Percentiles rank a stretch among this genome's conserved stretches.
Evolutionary conservation across 1,284 basidiomycete species (phyloP).

Genomic region (Sanghuangporus weigelae): DNA sequence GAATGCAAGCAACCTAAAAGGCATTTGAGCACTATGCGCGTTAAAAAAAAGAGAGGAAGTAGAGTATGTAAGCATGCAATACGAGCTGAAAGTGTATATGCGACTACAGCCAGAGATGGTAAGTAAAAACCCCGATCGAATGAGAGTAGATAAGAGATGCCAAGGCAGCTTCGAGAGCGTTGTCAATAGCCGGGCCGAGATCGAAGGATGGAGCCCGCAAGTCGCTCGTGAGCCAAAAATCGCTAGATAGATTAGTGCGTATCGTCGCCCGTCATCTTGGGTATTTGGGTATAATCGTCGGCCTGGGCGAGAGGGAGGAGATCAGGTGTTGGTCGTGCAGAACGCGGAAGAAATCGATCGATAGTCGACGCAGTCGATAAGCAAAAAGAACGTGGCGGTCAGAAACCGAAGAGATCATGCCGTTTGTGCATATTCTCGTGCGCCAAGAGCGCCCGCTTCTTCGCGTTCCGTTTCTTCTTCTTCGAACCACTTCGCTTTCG

Average conservation of each 20-base stretch:
- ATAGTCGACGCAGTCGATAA: background rate
- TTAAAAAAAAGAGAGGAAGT: no score
- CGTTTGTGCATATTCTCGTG: slow-evolving; percentile 3
- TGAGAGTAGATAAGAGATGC: background rate
- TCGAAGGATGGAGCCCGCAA: background rate
- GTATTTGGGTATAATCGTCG: background rate
- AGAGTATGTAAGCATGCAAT: no score
- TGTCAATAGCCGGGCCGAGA: background rate
- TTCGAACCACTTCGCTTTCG: background rate
- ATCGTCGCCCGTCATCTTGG: background rate
- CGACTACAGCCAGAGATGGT: background rate
- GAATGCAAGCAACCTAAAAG: no score
- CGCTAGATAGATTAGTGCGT: no score
- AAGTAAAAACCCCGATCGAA: background rate
- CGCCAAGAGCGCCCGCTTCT: background rate
- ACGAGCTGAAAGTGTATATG: background rate
- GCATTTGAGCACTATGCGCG: no score
- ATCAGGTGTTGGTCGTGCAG: background rate
- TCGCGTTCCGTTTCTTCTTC: background rate
- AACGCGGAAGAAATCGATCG: background rate
- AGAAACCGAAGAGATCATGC: background rate
- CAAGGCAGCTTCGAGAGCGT: background rate
- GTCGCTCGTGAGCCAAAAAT: background rate
- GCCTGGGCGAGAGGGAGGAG: background rate
- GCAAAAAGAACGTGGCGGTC: background rate